phyloP scores from a whole-genome alignment of 345 rosid species.

The Zanthoxylum bungeanum region DNA sequence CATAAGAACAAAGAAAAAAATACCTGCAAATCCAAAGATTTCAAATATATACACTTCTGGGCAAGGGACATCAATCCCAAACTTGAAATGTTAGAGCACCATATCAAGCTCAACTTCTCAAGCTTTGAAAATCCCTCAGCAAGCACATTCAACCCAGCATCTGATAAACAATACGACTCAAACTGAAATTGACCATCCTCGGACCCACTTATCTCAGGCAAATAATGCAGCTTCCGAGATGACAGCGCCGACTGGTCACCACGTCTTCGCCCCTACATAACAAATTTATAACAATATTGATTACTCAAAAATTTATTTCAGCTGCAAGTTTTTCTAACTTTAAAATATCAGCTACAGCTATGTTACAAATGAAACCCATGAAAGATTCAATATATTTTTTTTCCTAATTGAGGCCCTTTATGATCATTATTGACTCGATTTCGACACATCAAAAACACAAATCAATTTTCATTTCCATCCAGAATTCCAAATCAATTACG shows the following conservation, averaged over 20 bases:
- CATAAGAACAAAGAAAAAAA: neutral
- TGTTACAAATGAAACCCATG: neutral
- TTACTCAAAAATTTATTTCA: neutral
- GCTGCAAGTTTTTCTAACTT: neutral
- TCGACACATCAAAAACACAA: neutral
- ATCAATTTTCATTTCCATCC: neutral
- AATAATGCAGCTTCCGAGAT: conserved; percentile 27
- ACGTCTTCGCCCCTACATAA: conserved; percentile 52
- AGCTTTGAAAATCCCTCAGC: conserved; percentile 64
- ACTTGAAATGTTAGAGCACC: conserved; percentile 80
- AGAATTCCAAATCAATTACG: neutral
- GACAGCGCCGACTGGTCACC: conserved; percentile 20
- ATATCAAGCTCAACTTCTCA: conserved; percentile 75
- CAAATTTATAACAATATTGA: neutral
- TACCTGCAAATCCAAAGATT: conserved; percentile 85
- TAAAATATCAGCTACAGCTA: neutral
- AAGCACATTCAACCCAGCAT: conserved; percentile 61
- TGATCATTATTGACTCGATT: neutral
- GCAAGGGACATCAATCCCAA: conserved; percentile 63
- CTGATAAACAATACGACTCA: conserved; percentile 59
- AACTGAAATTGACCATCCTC: conserved; percentile 26
- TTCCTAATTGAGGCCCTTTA: neutral
- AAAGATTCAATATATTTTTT: neutral
- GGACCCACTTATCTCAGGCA: conserved; percentile 25
- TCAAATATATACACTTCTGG: conserved; percentile 54